Evolutionary conservation across 2,329 filamentous ascomycete genomes (phyloP).

Genomic region (Apiospora arundinis): DNA sequence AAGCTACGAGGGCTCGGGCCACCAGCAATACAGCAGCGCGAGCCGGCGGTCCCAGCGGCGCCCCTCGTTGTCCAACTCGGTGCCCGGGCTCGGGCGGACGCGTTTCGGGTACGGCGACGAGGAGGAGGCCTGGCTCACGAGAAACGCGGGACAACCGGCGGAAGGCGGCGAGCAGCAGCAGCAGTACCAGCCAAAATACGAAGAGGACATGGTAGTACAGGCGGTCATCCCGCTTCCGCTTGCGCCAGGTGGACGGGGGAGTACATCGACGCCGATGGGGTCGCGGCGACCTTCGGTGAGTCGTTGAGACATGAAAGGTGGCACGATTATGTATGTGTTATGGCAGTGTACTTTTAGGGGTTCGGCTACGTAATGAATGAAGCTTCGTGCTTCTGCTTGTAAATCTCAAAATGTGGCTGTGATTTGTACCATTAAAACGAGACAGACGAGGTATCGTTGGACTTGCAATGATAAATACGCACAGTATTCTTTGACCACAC

Average conservation of each 20-base stretch:
- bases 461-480: no score
- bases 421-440: no score
- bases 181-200: background rate
- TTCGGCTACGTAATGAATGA: background rate
- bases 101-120: constrained; percentile 13
- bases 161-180: background rate
- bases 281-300: background rate
- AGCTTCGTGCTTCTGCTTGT: background rate
- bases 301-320: background rate
- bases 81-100: background rate
- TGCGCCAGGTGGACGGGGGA: background rate
- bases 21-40: background rate
- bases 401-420: no score
- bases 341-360: background rate
- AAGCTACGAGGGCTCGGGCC: background rate
- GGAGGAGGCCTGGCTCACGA: constrained; percentile 23
- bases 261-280: background rate
- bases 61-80: background rate
- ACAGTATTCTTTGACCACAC: no score
- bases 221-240: background rate
- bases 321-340: background rate
- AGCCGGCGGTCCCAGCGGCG: background rate
- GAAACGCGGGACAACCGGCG: constrained; percentile 9
- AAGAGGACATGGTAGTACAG: background rate
- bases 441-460: no score